Conservation (phyloP, 352 stramenopile genomes). For the Globisporangium orthogonon region DNA sequence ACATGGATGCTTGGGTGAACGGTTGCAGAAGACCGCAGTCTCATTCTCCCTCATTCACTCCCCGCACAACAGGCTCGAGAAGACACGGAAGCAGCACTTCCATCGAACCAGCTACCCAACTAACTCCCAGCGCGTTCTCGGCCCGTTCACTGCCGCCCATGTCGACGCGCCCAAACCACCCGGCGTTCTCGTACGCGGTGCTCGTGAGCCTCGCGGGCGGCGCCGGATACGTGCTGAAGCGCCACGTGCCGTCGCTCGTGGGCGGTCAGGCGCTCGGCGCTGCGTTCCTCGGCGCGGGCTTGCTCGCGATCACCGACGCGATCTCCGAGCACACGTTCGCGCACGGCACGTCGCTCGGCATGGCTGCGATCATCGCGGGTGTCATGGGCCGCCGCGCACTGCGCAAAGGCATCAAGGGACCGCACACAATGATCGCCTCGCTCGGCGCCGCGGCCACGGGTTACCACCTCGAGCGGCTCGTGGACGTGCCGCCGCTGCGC, state of each 20-base stretch:
- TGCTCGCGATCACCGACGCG: slow-evolving; percentile 60
- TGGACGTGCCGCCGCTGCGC: slow-evolving; percentile 44
- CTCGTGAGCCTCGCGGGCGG: slow-evolving; percentile 58
- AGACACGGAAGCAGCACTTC: neutral
- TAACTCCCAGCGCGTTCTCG: too few species aligned
- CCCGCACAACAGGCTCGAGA: too few species aligned
- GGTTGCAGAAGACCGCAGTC: too few species aligned
- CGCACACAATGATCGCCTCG: slow-evolving; percentile 42
- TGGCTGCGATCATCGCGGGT: slow-evolving; percentile 60
- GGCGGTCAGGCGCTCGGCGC: slow-evolving; percentile 54
- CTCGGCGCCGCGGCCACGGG: slow-evolving; percentile 43
- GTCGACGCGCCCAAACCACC: slow-evolving; percentile 30
- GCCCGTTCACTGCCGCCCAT: slow-evolving; percentile 7
- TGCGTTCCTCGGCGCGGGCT: slow-evolving; percentile 54
- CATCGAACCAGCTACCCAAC: neutral
- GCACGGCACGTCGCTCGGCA: slow-evolving; percentile 57
- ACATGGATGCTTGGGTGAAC: too few species aligned
- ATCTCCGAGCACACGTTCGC: slow-evolving; percentile 71
- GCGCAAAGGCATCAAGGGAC: slow-evolving; percentile 34
- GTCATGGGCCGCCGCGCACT: slow-evolving; percentile 50
- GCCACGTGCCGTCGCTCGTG: slow-evolving; percentile 57
- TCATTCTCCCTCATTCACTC: too few species aligned
- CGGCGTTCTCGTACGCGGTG: slow-evolving; percentile 67
- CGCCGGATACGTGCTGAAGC: slow-evolving; percentile 53
- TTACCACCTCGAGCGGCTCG: slow-evolving; percentile 71